Conservation (phyloP, 2,329 filamentous ascomycete species). For the Fusarium sp. region DNA sequence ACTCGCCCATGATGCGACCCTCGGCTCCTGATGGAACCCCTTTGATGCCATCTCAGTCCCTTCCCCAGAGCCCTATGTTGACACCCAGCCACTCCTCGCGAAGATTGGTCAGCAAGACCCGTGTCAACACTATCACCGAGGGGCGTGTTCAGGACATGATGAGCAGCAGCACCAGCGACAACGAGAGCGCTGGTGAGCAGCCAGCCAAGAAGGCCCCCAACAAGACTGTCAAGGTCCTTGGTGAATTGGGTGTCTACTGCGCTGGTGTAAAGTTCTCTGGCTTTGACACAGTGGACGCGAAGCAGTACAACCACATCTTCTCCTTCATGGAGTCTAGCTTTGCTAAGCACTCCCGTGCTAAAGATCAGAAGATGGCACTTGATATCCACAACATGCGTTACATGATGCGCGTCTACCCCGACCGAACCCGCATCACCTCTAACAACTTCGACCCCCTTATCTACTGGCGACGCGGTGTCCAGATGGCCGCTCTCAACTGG, state of each 20-base stretch:
- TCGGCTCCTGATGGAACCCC: conserved; percentile 66
- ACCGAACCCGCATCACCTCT: conserved; percentile 81
- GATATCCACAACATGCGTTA: conserved; percentile 92
- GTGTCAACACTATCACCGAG: conserved; percentile 67
- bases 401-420: conserved; percentile 94
- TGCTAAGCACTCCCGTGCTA: conserved; percentile 79
- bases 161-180: conserved; percentile 79
- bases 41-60: conserved; percentile 60
- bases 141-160: conserved; percentile 64
- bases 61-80: conserved; percentile 65
- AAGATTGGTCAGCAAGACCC: conserved; percentile 61
- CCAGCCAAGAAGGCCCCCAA: conserved; percentile 73
- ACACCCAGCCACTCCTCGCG: conserved; percentile 62
- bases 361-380: conserved; percentile 79
- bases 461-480: conserved; percentile 94
- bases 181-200: conserved; percentile 74
- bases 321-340: conserved; percentile 94
- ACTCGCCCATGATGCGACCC: conserved; percentile 70
- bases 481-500: conserved; percentile 99
- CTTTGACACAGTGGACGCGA: conserved; percentile 81
- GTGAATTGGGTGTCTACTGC: conserved; percentile 83
- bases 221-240: conserved; percentile 87
- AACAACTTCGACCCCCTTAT: conserved; percentile 94
- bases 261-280: conserved; percentile 83
- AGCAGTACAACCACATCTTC: conserved; percentile 92